A percentile compares a stretch with the other conserved stretches of the same genome.
These are phyloP conservation scores for Megacollybia marginata DNA, from an alignment of 768 basidiomycete species.

Conservation along the genomic window DNA sequence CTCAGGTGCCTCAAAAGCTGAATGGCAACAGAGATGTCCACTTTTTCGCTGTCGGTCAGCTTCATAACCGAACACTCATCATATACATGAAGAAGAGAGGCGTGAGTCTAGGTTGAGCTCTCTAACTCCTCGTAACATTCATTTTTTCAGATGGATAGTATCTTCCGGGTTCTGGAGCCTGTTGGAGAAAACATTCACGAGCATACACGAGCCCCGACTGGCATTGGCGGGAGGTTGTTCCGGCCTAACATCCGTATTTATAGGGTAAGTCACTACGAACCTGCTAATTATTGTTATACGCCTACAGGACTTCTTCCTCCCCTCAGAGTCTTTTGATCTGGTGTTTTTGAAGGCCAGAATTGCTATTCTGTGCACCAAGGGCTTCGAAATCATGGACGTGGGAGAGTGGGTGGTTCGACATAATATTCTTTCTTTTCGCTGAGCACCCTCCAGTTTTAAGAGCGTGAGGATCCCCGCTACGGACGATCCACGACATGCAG, in stretches of 20 bases:
- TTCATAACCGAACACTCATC: constrained; percentile 79
- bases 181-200: constrained; percentile 85
- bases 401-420: constrained; percentile 89
- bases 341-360: constrained; percentile 92
- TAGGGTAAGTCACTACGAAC: constrained; percentile 47
- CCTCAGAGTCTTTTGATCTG: constrained; percentile 84
- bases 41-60: constrained; percentile 90
- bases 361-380: constrained; percentile 87
- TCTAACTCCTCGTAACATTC: too few species aligned
- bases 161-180: constrained; percentile 94
- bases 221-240: constrained; percentile 65
- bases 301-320: constrained; percentile 76
- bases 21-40: constrained; percentile 89
- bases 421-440: constrained; percentile 24
- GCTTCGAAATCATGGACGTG: constrained; percentile 97
- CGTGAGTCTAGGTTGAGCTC: constrained; percentile 43
- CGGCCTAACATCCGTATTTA: constrained; percentile 83
- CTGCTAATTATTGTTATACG: too few species aligned
- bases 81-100: constrained; percentile 78
- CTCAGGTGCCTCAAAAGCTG: constrained; percentile 79
- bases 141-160: constrained; percentile 75
- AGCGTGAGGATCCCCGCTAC: constrained; percentile 85
- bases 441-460: constrained; percentile 61
- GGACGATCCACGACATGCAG: constrained; percentile 57
- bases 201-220: constrained; percentile 54